phyloP scores from a whole-genome alignment of 305 asterid genomes.

The Fraxinus greggii region DNA sequence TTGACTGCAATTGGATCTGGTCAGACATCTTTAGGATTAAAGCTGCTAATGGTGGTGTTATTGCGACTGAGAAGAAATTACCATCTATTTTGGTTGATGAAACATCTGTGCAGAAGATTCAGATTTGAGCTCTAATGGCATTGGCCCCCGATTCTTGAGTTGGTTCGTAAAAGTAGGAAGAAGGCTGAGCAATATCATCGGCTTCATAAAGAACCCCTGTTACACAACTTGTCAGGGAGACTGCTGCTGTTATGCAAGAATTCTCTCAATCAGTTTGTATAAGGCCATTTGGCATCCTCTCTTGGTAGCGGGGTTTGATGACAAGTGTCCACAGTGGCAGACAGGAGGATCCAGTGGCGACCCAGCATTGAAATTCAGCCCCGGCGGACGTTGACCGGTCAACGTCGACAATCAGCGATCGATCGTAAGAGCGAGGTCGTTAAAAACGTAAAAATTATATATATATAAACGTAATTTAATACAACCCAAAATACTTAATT shows the following conservation, averaged over 20 bases:
- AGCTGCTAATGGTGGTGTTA: conserved; percentile 98
- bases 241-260: background rate
- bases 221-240: background rate
- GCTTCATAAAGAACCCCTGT: conserved; percentile 53
- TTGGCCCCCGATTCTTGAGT: conserved; percentile 99
- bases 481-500: no score
- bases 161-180: conserved; percentile 92
- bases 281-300: background rate
- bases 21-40: conserved; percentile 93
- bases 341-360: no score
- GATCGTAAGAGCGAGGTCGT: no score
- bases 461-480: no score
- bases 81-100: conserved; percentile 96
- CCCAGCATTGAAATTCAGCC: no score
- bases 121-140: conserved; percentile 80
- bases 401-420: no score
- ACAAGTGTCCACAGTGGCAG: background rate
- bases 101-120: conserved; percentile 93
- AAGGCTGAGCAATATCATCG: conserved; percentile 92
- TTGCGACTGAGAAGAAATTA: conserved; percentile 91
- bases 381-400: no score
- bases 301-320: background rate
- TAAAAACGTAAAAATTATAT: no score
- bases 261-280: background rate
- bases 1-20: conserved; percentile 95